Evolutionary conservation across 805 yeast genomes (phyloP), one percentile per base, ranked within the genome.

Genomic region (Yamadazyma insecticola): DNA sequence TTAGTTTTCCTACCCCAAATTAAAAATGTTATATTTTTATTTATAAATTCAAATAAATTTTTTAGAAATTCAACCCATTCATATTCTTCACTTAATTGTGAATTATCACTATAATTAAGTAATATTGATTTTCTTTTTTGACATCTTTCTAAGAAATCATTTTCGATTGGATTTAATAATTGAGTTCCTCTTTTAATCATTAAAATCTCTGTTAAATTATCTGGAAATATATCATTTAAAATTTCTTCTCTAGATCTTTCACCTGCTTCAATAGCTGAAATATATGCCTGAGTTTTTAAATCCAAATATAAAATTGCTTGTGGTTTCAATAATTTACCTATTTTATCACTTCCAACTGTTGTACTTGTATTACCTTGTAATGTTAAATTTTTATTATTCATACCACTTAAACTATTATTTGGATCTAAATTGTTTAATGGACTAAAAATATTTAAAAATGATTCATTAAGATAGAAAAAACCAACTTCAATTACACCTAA

Each of bases 271-370:
- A 89, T 56, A 0, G 95, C 96, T 1, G 96, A 81, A 13, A 92
- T 88, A 50, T 78, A 92, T 0, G 96, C 96, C 56, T 92, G 98
- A 0, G 98, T 92, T 53, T 92, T 92, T 51, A 92, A 69, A 44
- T 92, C 97, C 23, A 92, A 64, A 44, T 71, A 87, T 30, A 92
- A 58, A 9, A 75, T 76, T 0, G 92, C 88, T 45, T 86, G 96
- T 7, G 83, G 75, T 52, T 88, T 88, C 36, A 87, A 61, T 24
- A 92, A 62, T 44, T 79, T 74, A 4, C 87, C 72, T 10, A 62
- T 63, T 24, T 49, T 55, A 16, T 22, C 24, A 27, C 60, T 70
- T 6, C 68, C 68, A 18, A 58, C 55, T n/a, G 51, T 42, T 16
- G 51, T 50, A 16, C 18, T 20, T 3, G 16, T 22, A 6, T 49